A percentile compares a stretch with the other conserved stretches of the same genome.
Evolutionary conservation across 2,329 filamentous ascomycete species (phyloP).

Genomic region (Nemania bipapillata): DNA sequence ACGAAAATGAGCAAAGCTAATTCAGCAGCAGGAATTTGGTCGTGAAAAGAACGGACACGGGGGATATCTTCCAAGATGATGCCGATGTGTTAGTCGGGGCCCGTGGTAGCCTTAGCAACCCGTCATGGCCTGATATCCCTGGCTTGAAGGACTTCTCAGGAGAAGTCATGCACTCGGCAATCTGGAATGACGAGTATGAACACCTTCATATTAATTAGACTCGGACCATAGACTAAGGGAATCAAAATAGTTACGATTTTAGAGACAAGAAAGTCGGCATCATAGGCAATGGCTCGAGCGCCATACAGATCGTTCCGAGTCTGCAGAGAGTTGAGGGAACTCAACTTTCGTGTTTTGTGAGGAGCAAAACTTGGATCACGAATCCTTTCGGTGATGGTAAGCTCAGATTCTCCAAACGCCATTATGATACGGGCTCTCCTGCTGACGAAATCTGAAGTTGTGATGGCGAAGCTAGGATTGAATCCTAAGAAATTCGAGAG

Average conservation of each 20-base stretch:
- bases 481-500: constrained; percentile 54
- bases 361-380: constrained; percentile 63
- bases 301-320: constrained; percentile 63
- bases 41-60: constrained; percentile 52
- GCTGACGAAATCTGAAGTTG: constrained; percentile 34
- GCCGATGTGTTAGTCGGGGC: constrained; percentile 57
- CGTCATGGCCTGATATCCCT: constrained; percentile 58
- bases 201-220: neutral
- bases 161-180: constrained; percentile 59
- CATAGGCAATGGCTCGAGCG: constrained; percentile 64
- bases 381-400: constrained; percentile 58
- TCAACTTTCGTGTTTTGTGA: constrained; percentile 59
- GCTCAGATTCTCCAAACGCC: neutral
- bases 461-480: constrained; percentile 57
- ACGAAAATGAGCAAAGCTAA: constrained; percentile 1
- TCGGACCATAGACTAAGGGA: neutral
- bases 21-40: constrained; percentile 49
- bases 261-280: constrained; percentile 61
- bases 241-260: constrained; percentile 57
- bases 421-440: neutral
- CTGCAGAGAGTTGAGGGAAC: constrained; percentile 59
- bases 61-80: constrained; percentile 54
- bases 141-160: constrained; percentile 57
- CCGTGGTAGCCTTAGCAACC: constrained; percentile 57
- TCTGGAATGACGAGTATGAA: constrained; percentile 56